phyloP scores from a whole-genome alignment of 306 rosid species.

The Pyrus pyrifolia region DNA sequence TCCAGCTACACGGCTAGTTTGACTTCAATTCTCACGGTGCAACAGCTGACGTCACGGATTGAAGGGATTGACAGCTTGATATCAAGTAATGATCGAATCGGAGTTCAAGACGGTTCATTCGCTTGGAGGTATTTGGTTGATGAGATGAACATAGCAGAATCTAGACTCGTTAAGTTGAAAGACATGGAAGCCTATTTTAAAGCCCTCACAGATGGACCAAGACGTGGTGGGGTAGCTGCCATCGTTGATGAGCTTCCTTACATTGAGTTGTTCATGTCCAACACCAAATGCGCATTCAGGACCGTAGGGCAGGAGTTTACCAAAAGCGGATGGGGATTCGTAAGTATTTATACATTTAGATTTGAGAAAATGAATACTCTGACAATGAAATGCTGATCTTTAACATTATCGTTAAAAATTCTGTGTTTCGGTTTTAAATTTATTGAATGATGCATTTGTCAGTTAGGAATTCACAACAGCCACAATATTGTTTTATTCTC shows the following conservation, averaged over 20 bases:
- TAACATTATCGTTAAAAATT: neutral
- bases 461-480: neutral
- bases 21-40: slow-evolving; percentile 84
- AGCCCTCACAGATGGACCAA: slow-evolving; percentile 59
- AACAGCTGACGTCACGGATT: slow-evolving; percentile 60
- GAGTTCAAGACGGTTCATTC: slow-evolving; percentile 81
- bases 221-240: slow-evolving; percentile 69
- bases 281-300: slow-evolving; percentile 46
- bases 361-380: neutral
- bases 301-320: slow-evolving; percentile 83
- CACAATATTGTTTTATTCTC: neutral
- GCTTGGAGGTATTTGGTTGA: slow-evolving; percentile 46
- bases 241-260: slow-evolving; percentile 88
- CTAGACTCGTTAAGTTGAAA: slow-evolving; percentile 55
- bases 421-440: neutral
- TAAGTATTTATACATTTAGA: slow-evolving; percentile 32
- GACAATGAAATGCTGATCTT: neutral
- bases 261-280: slow-evolving; percentile 52
- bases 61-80: slow-evolving; percentile 73
- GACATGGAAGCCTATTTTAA: slow-evolving; percentile 34
- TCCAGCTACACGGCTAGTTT: slow-evolving; percentile 94
- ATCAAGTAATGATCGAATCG: slow-evolving; percentile 54
- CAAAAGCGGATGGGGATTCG: slow-evolving; percentile 89
- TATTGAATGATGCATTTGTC: too few species aligned
- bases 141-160: slow-evolving; percentile 58